A percentile compares a stretch with the other conserved stretches of the same genome.
phyloP scores from a whole-genome alignment of 2,329 filamentous ascomycete species.

The Leptographium galeiforme region DNA sequence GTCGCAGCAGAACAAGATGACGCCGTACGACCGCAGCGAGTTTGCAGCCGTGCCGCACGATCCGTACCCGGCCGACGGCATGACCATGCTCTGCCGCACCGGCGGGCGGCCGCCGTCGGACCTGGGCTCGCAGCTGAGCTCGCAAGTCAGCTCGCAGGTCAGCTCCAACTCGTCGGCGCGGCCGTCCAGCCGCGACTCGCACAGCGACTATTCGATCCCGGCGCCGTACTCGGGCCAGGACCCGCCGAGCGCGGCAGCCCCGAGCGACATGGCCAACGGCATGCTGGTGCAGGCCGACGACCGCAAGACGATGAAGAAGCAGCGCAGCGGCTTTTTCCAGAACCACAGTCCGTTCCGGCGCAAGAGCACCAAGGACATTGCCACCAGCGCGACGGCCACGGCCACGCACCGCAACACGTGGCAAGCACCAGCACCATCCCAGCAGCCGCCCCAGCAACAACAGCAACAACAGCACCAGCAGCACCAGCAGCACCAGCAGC shows the following conservation, averaged over 20 bases:
- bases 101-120: conserved; percentile 20
- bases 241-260: conserved; percentile 57
- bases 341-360: conserved; percentile 84
- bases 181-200: conserved; percentile 73
- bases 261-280: conserved; percentile 17
- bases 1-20: conserved; percentile 13
- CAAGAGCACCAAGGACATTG: conserved; percentile 69
- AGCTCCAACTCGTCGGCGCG: conserved; percentile 45
- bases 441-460: conserved; percentile 6
- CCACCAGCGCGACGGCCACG: conserved; percentile 19
- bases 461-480: not conserved
- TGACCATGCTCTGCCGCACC: conserved; percentile 90
- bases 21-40: conserved; percentile 37
- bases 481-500: conserved; percentile 2
- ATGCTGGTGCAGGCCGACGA: conserved; percentile 39
- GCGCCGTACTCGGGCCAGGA: conserved; percentile 84
- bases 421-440: conserved; percentile 19
- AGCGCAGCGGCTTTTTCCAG: conserved; percentile 74
- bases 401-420: conserved; percentile 44
- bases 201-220: conserved; percentile 81
- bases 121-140: conserved; percentile 33
- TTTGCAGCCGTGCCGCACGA: conserved; percentile 71
- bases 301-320: conserved; percentile 54
- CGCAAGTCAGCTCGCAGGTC: conserved; percentile 36
- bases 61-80: conserved; percentile 85